A percentile compares a stretch with the other conserved stretches of the same genome.
phyloP scores from a whole-genome alignment of 1,139 yeast genomes.

The Waltiozyma sp. region DNA sequence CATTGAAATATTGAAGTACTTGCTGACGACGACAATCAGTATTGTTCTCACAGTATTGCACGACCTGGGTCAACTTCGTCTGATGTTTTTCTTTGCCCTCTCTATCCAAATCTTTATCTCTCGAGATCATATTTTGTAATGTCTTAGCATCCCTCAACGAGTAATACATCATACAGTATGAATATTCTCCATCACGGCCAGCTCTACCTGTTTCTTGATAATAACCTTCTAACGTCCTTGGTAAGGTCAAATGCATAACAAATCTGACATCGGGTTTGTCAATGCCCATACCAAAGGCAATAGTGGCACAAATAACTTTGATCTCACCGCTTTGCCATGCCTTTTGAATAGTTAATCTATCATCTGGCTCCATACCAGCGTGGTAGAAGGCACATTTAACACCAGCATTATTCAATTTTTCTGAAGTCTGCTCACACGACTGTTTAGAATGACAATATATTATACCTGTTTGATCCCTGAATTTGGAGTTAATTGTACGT shows the following conservation, averaged over 20 bases:
- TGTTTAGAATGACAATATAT: constrained; percentile 88
- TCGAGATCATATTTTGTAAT: constrained; percentile 64
- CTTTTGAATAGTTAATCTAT: constrained; percentile 56
- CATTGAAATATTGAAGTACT: constrained; percentile 84
- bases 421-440: constrained; percentile 76
- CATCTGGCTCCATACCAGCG: constrained; percentile 84
- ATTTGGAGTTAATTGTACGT: constrained; percentile 40
- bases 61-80: constrained; percentile 69
- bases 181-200: constrained; percentile 81
- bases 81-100: constrained; percentile 69
- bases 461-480: constrained; percentile 64
- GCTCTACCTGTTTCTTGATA: constrained; percentile 99
- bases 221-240: constrained; percentile 87
- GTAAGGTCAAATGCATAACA: constrained; percentile 83
- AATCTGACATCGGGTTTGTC: constrained; percentile 92
- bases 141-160: constrained; percentile 67
- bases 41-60: constrained; percentile 83
- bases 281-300: constrained; percentile 98
- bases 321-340: constrained; percentile 70
- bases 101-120: constrained; percentile 57
- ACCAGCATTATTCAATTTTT: constrained; percentile 47
- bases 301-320: constrained; percentile 87
- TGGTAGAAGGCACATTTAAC: constrained; percentile 71
- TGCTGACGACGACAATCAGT: constrained; percentile 87
- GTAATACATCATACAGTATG: constrained; percentile 77